phyloP scores from a whole-genome alignment of 108 stramenopile species.

The Epipyxis sp. region DNA sequence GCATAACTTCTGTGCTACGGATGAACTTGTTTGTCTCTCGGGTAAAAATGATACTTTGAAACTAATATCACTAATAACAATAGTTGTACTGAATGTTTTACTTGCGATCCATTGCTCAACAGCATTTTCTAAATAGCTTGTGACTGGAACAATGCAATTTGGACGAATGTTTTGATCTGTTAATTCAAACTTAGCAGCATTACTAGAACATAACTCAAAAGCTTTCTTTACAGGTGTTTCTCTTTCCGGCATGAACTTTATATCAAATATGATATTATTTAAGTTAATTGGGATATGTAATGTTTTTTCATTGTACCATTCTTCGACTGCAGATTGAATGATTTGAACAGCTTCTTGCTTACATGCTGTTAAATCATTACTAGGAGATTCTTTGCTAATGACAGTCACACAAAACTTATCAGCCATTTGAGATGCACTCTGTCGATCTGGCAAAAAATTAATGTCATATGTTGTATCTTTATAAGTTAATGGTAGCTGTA shows the following conservation, averaged over 20 bases:
- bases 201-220: neutral
- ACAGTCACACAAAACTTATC: neutral
- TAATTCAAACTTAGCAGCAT: neutral
- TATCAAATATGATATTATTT: neutral
- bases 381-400: neutral
- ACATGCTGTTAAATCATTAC: neutral
- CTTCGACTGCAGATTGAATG: neutral
- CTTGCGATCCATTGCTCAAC: neutral
- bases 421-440: neutral
- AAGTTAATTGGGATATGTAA: neutral
- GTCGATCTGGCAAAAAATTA: neutral
- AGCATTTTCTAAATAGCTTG: neutral
- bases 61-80: neutral
- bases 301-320: conserved; percentile 6
- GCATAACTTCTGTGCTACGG: neutral
- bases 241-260: neutral
- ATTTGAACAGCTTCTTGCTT: neutral
- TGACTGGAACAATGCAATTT: neutral
- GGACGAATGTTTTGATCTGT: neutral
- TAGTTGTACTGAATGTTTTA: neutral
- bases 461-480: neutral
- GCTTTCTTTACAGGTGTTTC: neutral
- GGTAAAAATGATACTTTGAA: neutral
- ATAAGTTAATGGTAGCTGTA: neutral
- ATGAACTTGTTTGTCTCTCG: neutral